Evolutionary conservation across 805 yeast genomes (phyloP), one percentile per base, ranked within the genome.

Genomic region (Saccharomycopsis oosterbeekiorum): DNA sequence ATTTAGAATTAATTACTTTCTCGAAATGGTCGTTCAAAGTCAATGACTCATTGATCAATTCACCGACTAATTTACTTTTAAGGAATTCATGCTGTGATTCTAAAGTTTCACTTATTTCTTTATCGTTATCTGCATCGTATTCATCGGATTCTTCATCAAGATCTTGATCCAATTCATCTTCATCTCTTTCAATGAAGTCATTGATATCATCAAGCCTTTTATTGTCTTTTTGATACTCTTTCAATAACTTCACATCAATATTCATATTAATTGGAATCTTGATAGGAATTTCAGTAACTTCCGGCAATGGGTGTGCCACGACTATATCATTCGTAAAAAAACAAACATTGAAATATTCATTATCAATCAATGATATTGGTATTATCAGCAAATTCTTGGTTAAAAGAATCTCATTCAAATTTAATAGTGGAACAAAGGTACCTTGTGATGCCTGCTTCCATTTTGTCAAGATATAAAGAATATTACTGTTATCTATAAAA

Each of bases 361-460:
- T 47, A 58, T 79, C 80, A 62, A 83, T 80, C 42, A 89, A 73
- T 1, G 97, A 96, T 59, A 93, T 75, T 24, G 97, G 97, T 91
- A 66, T 86, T 85, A 59, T 79, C 79, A 72, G 89, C 83, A 63
- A 81, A 80, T 58, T 79, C 80, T 72, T 75, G 80, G 71, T 72
- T 78, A 63, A 79, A 43, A 78, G 70, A 3, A 70, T 70, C 34
- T 76, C 76, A 26, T 72, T 70, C 47, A 86, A 78, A 70, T 89
- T 89, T 60, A 93, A 75, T 12, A 93, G 67, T 0, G 98, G 98
- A 12, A 89, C 77, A 97, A 98, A 93, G 64, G 84, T 78, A 1
- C 96, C 84, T 70, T 91, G 94, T 41, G 79, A 71, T 0, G 86
- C 76, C 24, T 80, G 82, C 67, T 97, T 78, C 97, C 97, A 93